Percentiles rank a stretch among this genome's conserved stretches.
These are phyloP conservation scores for Hypoxylon sp. DNA, from an alignment of 2,329 filamentous ascomycete genomes.

Conservation along the genomic window DNA sequence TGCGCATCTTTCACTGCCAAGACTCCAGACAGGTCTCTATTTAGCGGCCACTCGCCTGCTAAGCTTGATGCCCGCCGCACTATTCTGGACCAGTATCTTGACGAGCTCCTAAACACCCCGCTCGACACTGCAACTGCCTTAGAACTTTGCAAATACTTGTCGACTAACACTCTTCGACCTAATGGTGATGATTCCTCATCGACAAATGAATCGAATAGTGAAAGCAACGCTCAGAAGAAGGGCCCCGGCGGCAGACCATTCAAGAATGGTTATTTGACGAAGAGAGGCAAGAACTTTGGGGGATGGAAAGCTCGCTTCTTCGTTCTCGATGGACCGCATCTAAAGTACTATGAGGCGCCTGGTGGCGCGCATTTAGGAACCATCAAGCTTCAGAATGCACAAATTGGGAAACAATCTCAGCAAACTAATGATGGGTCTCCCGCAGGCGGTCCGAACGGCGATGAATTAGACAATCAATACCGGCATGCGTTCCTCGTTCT, in stretches of 20 bases:
- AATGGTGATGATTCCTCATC: conserved; percentile 70
- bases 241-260: conserved; percentile 77
- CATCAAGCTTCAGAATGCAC: conserved; percentile 90
- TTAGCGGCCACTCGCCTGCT: conserved; percentile 92
- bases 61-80: conserved; percentile 89
- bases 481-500: conserved; percentile 95
- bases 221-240: conserved; percentile 59
- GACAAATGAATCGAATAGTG: conserved; percentile 56
- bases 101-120: conserved; percentile 84
- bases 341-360: conserved; percentile 93
- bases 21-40: conserved; percentile 87
- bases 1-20: conserved; percentile 79
- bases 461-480: conserved; percentile 93
- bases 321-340: conserved; percentile 69
- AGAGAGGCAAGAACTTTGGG: conserved; percentile 97
- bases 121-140: conserved; percentile 83
- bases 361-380: conserved; percentile 92
- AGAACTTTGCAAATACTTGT: conserved; percentile 90
- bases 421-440: conserved; percentile 74
- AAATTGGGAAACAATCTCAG: conserved; percentile 93
- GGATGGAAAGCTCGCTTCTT: conserved; percentile 92
- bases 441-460: conserved; percentile 67
- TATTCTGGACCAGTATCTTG: conserved; percentile 88
- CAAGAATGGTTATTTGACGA: conserved; percentile 93
- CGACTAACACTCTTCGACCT: conserved; percentile 73